These are phyloP conservation scores for Paramecium tetraurelia DNA, from an alignment of 73 alveolate species.

Conservation along the genomic window DNA sequence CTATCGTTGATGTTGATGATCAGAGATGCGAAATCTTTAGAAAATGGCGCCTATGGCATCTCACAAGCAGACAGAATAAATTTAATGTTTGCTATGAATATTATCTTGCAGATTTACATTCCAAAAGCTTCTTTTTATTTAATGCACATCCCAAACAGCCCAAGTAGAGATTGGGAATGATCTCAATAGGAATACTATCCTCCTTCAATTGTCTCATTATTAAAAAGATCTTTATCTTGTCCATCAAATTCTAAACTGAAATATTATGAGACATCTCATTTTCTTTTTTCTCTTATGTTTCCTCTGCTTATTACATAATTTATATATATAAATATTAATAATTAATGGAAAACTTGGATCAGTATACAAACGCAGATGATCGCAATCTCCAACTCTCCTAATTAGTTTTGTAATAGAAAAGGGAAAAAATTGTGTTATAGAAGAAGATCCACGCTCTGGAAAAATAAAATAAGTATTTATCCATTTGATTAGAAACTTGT, in stretches of 20 bases:
- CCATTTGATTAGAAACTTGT: not conserved
- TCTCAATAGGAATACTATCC: slow-evolving; percentile 16
- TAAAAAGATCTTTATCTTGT: not conserved
- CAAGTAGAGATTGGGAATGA: not conserved
- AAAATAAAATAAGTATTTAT: not conserved
- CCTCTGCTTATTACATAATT: not conserved
- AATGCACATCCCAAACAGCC: slow-evolving; percentile 44
- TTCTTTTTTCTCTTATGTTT: not conserved
- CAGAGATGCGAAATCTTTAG: not conserved
- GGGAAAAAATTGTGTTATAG: not conserved
- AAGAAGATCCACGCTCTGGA: not conserved
- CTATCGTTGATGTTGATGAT: not conserved
- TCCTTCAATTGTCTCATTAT: not conserved
- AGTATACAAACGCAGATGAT: not conserved
- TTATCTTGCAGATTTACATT: not conserved
- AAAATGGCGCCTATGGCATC: slow-evolving; percentile 3
- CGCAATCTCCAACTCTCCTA: not conserved
- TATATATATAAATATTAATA: not conserved
- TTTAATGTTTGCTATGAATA: not conserved
- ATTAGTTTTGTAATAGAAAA: not conserved
- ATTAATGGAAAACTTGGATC: not conserved
- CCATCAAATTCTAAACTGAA: not conserved
- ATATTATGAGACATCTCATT: not conserved
- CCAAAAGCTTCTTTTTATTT: slow-evolving; percentile 1
- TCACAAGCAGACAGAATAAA: not conserved